Percentiles rank a stretch among this genome's conserved stretches.
Evolutionary conservation across 192 early-diverging fungal genomes (phyloP).

Genomic region (Entomortierella lignicola): DNA sequence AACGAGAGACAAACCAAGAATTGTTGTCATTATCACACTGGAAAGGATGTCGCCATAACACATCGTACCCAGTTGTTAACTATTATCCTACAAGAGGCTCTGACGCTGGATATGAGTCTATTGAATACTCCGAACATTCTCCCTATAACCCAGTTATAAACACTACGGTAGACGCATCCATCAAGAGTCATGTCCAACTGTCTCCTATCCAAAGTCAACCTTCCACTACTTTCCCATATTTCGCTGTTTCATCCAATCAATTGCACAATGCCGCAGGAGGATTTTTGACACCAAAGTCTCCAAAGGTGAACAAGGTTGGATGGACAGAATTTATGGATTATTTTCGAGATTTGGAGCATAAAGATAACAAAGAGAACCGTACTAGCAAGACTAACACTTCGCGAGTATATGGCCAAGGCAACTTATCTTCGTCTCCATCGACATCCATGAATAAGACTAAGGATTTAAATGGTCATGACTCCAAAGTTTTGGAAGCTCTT

Average conservation of each 20-base stretch:
- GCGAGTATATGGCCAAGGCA: neutral
- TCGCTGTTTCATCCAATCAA: neutral
- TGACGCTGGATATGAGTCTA: neutral
- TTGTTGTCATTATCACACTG: neutral
- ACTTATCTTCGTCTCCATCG: neutral
- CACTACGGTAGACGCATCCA: neutral
- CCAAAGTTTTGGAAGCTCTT: constrained; percentile 9
- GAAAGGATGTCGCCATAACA: neutral
- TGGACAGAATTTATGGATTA: neutral
- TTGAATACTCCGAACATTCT: neutral
- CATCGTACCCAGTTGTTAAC: constrained; percentile 9
- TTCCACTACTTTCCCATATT: neutral
- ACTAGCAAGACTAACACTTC: neutral
- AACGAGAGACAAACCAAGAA: neutral
- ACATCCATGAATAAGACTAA: neutral
- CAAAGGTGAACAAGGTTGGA: constrained; percentile 3
- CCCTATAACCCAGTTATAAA: neutral
- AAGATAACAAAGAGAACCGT: neutral
- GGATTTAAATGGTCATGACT: neutral
- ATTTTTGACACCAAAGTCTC: neutral
- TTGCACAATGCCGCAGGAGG: neutral
- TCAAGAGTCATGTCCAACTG: too few relatives aligned
- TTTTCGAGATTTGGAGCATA: neutral
- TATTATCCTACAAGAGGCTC: neutral
- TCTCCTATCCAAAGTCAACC: too few relatives aligned